Evolutionary conservation across 2,329 filamentous ascomycete genomes (phyloP), one percentile per base, ranked within the genome.

Genomic region (Whalleya microplaca): DNA sequence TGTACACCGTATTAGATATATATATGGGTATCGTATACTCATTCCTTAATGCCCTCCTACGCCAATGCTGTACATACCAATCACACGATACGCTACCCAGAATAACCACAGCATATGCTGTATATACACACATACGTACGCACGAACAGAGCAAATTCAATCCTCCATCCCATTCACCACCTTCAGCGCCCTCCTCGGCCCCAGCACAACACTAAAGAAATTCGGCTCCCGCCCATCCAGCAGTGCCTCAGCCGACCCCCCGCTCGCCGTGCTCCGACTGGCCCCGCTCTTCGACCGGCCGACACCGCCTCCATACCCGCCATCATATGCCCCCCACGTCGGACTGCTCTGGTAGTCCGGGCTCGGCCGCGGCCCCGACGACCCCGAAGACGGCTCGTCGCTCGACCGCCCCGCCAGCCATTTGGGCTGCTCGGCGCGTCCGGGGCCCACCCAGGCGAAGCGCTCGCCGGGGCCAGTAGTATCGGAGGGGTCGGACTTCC

Each of bases 201-300:
- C 87, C 72, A 91, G 72, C 66, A 90, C 73, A 23, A 90, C 86
- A 48, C 81, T 88, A 71, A 89, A 85, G 73, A 91, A 92, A 55
- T 82, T 88, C 57, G 89, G 89, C 70, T 91, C 86, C 58, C 84
- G 80, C 9, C 74, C 75, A 20, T 77, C 73, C 21, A 77, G 59
- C 59, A 77, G 59, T 6, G 68, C 66, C 51, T 76, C 73, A 1
- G 68, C 73, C 27, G 73, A 73, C 19, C 66, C 65, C 48, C 70
- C 72, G 49, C 71, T 70, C 41, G 68, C 72, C 20, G 71, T 75
- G 48, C 71, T 75, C 20, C 68, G 70, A 12, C 72, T 75, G 2
- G 70, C 71, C 21, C 56, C 58, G 46, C 74, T 74, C 56, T 70
- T 69, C 19, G 66, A 64, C 32, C 70, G 61, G 1, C 56, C 54